Evolutionary conservation across 1,139 yeast species (phyloP).

Genomic region (Kodamaea arcana): DNA sequence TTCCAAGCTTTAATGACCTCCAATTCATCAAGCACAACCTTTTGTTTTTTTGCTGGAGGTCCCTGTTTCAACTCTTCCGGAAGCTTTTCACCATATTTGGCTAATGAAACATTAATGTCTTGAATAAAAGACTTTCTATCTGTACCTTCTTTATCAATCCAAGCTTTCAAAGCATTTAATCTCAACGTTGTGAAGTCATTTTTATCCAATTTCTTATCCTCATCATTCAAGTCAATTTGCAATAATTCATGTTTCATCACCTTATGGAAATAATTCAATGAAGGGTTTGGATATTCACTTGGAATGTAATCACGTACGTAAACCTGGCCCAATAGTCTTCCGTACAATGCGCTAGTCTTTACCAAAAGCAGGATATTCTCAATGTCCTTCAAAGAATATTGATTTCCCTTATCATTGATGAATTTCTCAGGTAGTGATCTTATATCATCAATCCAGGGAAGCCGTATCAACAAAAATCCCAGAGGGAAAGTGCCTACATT

Average conservation of each 20-base stretch:
- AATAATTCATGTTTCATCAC: constrained; percentile 63
- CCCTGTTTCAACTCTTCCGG: constrained; percentile 1
- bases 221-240: constrained; percentile 49
- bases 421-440: constrained; percentile 41
- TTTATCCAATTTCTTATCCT: constrained; percentile 17
- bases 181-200: constrained; percentile 17
- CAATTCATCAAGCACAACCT: constrained; percentile 23
- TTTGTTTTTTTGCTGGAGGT: constrained; percentile 16
- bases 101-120: constrained; percentile 15
- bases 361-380: constrained; percentile 5
- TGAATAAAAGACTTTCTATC: constrained; percentile 9
- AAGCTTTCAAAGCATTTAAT: constrained; percentile 12
- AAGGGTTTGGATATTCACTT: constrained; percentile 59
- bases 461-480: constrained; percentile 55
- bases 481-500: constrained; percentile 39
- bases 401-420: constrained; percentile 8
- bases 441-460: constrained; percentile 67
- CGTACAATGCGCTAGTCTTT: constrained; percentile 18
- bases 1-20: constrained; percentile 41
- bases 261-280: constrained; percentile 61
- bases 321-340: constrained; percentile 36
- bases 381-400: constrained; percentile 5
- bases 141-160: not conserved
- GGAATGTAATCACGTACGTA: constrained; percentile 52
- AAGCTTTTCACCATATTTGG: constrained; percentile 12